phyloP scores from a whole-genome alignment of 805 yeast species.

The Teunomyces cretensis region DNA sequence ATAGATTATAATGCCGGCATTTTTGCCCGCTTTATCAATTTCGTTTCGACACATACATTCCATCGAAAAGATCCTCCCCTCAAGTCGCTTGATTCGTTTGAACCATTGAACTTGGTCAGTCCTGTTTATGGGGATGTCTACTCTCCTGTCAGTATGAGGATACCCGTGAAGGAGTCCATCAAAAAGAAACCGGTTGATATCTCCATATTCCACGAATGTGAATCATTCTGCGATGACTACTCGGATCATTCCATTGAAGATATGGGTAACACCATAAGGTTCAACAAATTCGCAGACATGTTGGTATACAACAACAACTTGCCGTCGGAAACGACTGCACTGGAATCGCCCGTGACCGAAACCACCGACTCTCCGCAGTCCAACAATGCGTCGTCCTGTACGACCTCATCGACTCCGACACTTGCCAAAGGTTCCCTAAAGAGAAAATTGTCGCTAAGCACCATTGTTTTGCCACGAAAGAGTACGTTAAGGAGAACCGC shows the following conservation, averaged over 20 bases:
- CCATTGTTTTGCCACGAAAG: neutral
- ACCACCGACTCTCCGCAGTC: neutral
- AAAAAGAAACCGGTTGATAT: neutral
- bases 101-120: conserved; percentile 1
- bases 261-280: conserved; percentile 12
- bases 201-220: conserved; percentile 1
- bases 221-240: neutral
- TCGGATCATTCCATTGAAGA: neutral
- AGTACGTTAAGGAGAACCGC: neutral
- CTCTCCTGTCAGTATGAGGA: neutral
- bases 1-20: neutral
- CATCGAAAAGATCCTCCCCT: neutral
- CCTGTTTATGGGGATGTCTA: neutral
- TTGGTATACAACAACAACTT: conserved; percentile 12
- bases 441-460: neutral
- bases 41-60: neutral
- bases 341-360: neutral
- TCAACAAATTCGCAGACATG: conserved; percentile 15
- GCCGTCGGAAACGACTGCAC: conserved; percentile 1
- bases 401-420: neutral
- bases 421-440: neutral
- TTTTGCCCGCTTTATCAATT: neutral
- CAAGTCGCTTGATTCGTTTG: neutral
- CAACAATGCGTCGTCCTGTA: neutral
- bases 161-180: neutral